These are phyloP conservation scores for Tilletia caries DNA, from an alignment of 1,284 basidiomycete species.

Conservation along the genomic window DNA sequence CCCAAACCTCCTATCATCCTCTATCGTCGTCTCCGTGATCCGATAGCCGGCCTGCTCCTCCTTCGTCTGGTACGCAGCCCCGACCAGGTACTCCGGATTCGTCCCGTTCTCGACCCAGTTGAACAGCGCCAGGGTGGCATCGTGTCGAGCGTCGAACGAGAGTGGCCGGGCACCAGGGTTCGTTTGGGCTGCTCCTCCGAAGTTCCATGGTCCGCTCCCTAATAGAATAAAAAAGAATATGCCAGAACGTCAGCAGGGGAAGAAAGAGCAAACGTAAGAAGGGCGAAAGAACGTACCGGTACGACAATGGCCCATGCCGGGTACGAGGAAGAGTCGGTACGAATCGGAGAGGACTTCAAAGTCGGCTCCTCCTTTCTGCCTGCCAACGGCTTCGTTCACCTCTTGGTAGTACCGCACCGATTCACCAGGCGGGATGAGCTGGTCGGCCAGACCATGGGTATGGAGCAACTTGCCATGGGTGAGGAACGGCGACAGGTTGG, in stretches of 20 bases:
- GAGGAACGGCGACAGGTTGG: slow-evolving; percentile 50
- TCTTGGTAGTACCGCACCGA: slow-evolving; percentile 54
- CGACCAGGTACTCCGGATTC: slow-evolving; percentile 14
- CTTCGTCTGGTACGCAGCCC: slow-evolving; percentile 24
- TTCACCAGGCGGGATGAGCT: slow-evolving; percentile 55
- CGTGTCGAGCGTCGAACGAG: slow-evolving; percentile 43
- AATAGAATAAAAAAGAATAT: no score
- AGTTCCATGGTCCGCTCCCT: slow-evolving; percentile 37
- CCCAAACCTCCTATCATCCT: slow-evolving; percentile 14
- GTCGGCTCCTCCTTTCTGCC: neutral
- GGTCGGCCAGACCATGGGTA: slow-evolving; percentile 51
- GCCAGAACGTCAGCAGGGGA: no score
- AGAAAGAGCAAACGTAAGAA: no score
- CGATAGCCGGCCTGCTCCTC: neutral
- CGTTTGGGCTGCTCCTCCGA: slow-evolving; percentile 28
- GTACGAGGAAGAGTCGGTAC: slow-evolving; percentile 57
- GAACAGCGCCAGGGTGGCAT: slow-evolving; percentile 56
- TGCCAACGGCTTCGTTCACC: slow-evolving; percentile 30
- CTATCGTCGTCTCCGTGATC: neutral
- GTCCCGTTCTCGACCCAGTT: slow-evolving; percentile 57
- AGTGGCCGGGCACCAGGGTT: slow-evolving; percentile 30
- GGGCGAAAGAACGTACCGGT: no score
- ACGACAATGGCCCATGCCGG: slow-evolving; percentile 57
- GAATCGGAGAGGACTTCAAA: slow-evolving; percentile 45
- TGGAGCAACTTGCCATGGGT: slow-evolving; percentile 49